These are phyloP conservation scores for Monilinia laxa DNA, from an alignment of 2,329 filamentous ascomycete species.

Conservation along the genomic window DNA sequence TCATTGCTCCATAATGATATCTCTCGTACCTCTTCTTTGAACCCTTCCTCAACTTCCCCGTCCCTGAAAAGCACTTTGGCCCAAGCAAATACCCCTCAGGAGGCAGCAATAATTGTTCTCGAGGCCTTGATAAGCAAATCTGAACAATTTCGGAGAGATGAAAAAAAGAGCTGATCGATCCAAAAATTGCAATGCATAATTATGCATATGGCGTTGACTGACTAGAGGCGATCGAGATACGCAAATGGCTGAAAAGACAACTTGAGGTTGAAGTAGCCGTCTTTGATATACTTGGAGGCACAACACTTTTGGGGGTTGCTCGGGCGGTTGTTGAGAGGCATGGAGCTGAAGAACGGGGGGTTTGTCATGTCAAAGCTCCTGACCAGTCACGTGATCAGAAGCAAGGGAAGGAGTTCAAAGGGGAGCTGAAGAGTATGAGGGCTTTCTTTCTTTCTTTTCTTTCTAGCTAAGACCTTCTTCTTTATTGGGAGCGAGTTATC, in stretches of 20 bases:
- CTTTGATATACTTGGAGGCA: not conserved
- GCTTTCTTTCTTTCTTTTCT: too few relatives aligned
- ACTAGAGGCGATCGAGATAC: not conserved
- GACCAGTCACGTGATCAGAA: too few relatives aligned
- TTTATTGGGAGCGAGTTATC: too few relatives aligned
- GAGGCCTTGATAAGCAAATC: not conserved
- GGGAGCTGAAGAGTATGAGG: too few relatives aligned
- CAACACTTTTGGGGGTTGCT: not conserved
- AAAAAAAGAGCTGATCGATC: not conserved
- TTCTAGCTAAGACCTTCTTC: too few relatives aligned
- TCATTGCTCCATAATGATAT: not conserved
- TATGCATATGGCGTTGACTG: not conserved
- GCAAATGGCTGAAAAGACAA: not conserved
- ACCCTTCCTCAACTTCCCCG: not conserved
- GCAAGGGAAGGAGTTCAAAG: too few relatives aligned
- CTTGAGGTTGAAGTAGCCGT: not conserved
- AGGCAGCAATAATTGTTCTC: not conserved
- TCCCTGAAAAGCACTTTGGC: not conserved
- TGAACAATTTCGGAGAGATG: not conserved
- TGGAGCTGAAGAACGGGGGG: too few relatives aligned
- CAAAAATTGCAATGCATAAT: not conserved
- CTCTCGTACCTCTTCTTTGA: not conserved
- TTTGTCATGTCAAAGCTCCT: too few relatives aligned
- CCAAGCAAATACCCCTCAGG: not conserved
- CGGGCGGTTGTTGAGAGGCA: not conserved